A percentile compares a stretch with the other conserved stretches of the same genome.
These are phyloP conservation scores for Hyaloscypha finlandica DNA, from an alignment of 495 filamentous ascomycete genomes.

Conservation along the genomic window DNA sequence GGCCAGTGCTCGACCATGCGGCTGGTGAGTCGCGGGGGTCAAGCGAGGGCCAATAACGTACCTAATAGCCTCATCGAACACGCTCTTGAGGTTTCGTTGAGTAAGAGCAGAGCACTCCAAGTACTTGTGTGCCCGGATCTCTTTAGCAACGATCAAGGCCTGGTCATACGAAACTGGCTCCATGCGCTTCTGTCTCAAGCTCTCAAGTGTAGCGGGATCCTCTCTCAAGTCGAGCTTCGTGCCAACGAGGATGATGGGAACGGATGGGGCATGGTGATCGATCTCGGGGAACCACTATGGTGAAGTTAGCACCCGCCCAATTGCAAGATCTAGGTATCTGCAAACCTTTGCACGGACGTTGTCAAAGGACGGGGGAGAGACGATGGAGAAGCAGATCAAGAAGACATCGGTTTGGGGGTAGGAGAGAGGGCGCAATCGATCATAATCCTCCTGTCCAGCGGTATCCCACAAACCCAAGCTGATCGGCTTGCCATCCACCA, in stretches of 20 bases:
- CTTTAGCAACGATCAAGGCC: slow-evolving; percentile 80
- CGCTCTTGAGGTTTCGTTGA: slow-evolving; percentile 92
- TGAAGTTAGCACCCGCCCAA: slow-evolving; percentile 11
- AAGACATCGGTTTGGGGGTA: slow-evolving; percentile 99
- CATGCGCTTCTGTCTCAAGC: slow-evolving; percentile 83
- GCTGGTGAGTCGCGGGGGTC: background rate
- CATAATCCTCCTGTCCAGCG: slow-evolving; percentile 88
- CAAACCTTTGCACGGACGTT: slow-evolving; percentile 87
- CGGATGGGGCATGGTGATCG: slow-evolving; percentile 90
- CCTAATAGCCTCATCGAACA: slow-evolving; percentile 98
- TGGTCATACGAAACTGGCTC: slow-evolving; percentile 88
- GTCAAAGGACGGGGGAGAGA: slow-evolving; percentile 95
- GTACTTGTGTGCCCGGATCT: slow-evolving; percentile 93
- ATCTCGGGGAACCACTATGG: slow-evolving; percentile 87
- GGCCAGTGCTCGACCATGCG: background rate
- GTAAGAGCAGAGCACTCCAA: slow-evolving; percentile 98
- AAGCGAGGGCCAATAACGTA: slow-evolving; percentile 39
- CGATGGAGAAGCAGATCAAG: slow-evolving; percentile 97
- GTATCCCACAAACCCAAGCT: slow-evolving; percentile 98
- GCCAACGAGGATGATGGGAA: slow-evolving; percentile 95
- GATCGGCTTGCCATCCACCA: slow-evolving; percentile 97
- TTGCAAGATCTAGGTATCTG: slow-evolving; percentile 44
- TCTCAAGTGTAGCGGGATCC: slow-evolving; percentile 76
- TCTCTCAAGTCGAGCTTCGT: slow-evolving; percentile 97
- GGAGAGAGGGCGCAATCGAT: slow-evolving; percentile 89